Conservation (phyloP, 2,329 filamentous ascomycete species). For the Diaporthe longicolla region DNA sequence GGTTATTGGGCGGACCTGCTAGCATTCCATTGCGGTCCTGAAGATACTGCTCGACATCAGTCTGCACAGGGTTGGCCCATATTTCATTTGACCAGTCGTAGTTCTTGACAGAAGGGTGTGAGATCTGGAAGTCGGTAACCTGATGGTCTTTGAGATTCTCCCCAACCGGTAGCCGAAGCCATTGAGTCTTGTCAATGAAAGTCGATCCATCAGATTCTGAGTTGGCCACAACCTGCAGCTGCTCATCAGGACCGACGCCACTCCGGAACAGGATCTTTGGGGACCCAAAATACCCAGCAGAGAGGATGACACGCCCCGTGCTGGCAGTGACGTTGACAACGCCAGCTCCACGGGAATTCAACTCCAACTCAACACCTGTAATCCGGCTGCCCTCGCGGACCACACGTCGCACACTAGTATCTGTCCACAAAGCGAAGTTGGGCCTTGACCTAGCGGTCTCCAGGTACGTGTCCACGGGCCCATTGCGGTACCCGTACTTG, state of each 20-base stretch:
- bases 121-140: conserved; percentile 29
- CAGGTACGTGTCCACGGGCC: conserved; percentile 77
- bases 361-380: conserved; percentile 72
- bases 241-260: conserved; percentile 72
- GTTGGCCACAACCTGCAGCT: conserved; percentile 60
- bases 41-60: conserved; percentile 6
- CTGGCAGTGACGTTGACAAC: conserved; percentile 68
- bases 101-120: conserved; percentile 4
- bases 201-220: conserved; percentile 58
- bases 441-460: conserved; percentile 67
- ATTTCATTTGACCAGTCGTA: conserved; percentile 24
- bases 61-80: conserved; percentile 16
- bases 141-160: conserved; percentile 63
- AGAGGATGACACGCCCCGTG: conserved; percentile 72
- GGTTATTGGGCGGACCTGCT: conserved; percentile 8
- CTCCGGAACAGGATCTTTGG: conserved; percentile 74
- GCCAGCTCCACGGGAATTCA: conserved; percentile 62
- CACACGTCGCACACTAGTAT: conserved; percentile 73
- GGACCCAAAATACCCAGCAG: conserved; percentile 73
- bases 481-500: conserved; percentile 71
- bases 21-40: conserved; percentile 9
- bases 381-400: conserved; percentile 69
- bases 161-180: conserved; percentile 65
- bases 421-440: conserved; percentile 74
- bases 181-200: conserved; percentile 60